A percentile compares a stretch with the other conserved stretches of the same genome.
These are phyloP conservation scores for Thymus quinquecostatus DNA, from an alignment of 257 asterid genomes.

Conservation along the genomic window DNA sequence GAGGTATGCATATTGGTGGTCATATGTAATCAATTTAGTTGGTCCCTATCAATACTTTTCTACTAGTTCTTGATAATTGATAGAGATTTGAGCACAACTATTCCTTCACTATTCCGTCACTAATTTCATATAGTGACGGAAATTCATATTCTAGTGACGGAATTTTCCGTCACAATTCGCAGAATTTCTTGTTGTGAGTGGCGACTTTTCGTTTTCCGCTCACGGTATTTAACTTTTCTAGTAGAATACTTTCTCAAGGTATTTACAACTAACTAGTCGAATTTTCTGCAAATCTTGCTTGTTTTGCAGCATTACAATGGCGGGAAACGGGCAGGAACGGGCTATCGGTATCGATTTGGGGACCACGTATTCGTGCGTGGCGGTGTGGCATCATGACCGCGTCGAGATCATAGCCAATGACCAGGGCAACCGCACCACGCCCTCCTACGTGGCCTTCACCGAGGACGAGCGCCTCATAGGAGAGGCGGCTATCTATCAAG, in stretches of 20 bases:
- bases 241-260: too few species aligned
- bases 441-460: not conserved
- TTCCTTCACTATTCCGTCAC: not conserved
- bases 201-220: too few species aligned
- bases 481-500: not conserved
- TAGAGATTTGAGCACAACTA: conserved; percentile 4
- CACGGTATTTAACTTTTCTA: too few species aligned
- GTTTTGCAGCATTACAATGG: not conserved
- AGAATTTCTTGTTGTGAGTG: too few species aligned
- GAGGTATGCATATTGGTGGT: not conserved
- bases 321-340: not conserved
- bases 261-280: too few species aligned
- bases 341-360: not conserved
- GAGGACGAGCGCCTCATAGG: not conserved
- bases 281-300: too few species aligned
- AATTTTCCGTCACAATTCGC: too few species aligned
- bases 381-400: not conserved
- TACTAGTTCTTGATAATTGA: conserved; percentile 1
- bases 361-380: not conserved
- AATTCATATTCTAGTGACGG: too few species aligned
- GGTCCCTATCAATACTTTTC: not conserved
- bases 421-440: not conserved
- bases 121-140: too few species aligned
- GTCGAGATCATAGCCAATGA: not conserved
- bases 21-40: conserved; percentile 10